Conservation (phyloP, 176 grass and related monocot species). For the Paspalum vaginatum region DNA sequence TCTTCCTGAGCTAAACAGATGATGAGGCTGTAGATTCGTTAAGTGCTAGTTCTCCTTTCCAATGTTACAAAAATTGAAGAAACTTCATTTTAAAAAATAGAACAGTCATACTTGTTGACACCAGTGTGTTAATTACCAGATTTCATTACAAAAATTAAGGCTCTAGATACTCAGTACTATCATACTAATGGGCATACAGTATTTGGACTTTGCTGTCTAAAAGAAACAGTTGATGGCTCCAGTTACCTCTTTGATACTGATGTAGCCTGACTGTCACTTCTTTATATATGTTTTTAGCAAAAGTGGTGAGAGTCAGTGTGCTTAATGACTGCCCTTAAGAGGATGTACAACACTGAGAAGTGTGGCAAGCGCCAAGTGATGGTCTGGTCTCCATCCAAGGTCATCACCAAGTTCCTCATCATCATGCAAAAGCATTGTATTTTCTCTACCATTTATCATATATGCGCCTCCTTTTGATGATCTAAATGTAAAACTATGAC, state of each 20-base stretch:
- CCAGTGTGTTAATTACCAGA: not conserved
- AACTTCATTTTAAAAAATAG: not conserved
- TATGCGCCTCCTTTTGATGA: not conserved
- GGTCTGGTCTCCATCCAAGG: conserved; percentile 23
- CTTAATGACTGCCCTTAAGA: conserved; percentile 41
- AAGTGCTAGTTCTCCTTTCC: not conserved
- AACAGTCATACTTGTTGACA: not conserved
- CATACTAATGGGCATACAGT: conserved; percentile 7
- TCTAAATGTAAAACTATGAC: not conserved
- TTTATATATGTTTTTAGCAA: not conserved
- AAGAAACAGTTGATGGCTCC: not conserved
- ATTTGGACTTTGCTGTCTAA: not conserved
- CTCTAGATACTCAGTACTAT: not conserved
- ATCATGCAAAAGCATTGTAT: conserved; percentile 48
- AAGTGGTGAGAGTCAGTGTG: conserved; percentile 42
- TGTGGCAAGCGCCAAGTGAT: conserved; percentile 31
- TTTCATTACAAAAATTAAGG: not conserved
- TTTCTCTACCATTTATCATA: not conserved
- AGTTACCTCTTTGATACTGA: not conserved
- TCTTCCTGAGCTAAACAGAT: too few relatives aligned
- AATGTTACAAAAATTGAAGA: not conserved
- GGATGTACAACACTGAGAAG: conserved; percentile 49
- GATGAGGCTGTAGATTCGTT: not conserved
- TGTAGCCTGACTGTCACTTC: not conserved
- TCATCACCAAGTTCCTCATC: conserved; percentile 47